Evolutionary conservation across 441 rosid species (phyloP).

Genomic region (Mallotus japonicus): DNA sequence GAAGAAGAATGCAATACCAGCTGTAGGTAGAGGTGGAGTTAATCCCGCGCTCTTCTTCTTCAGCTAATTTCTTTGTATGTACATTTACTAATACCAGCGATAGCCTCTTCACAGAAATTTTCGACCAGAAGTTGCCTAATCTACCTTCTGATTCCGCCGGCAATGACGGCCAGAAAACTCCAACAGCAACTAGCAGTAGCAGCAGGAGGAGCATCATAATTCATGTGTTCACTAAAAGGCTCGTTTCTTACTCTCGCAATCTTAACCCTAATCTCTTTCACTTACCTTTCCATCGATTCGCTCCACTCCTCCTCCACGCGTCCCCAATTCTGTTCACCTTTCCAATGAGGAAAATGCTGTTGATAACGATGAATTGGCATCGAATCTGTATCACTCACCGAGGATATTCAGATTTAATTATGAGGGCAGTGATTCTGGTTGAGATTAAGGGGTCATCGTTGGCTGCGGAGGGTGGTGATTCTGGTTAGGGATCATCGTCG

Average conservation of each 20-base stretch:
- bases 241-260: conserved; percentile 61
- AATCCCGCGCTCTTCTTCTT: no score
- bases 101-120: no score
- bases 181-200: conserved; percentile 16
- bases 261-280: conserved; percentile 63
- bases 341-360: neutral
- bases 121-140: no score
- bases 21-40: no score
- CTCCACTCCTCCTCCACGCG: conserved; percentile 33
- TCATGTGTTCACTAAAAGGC: conserved; percentile 56
- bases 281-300: conserved; percentile 64
- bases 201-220: conserved; percentile 4
- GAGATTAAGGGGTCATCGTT: no score
- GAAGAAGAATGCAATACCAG: no score
- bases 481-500: no score
- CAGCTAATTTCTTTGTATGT: no score
- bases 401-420: conserved; percentile 57
- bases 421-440: conserved; percentile 21
- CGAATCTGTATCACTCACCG: conserved; percentile 68
- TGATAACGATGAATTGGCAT: neutral
- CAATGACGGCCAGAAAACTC: conserved; percentile 42
- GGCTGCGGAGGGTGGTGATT: no score
- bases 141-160: no score
- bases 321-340: neutral
- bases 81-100: no score